A percentile compares a stretch with the other conserved stretches of the same genome.
These are phyloP conservation scores for Trichocladium antarcticum DNA, from an alignment of 495 filamentous ascomycete genomes.

Conservation along the genomic window DNA sequence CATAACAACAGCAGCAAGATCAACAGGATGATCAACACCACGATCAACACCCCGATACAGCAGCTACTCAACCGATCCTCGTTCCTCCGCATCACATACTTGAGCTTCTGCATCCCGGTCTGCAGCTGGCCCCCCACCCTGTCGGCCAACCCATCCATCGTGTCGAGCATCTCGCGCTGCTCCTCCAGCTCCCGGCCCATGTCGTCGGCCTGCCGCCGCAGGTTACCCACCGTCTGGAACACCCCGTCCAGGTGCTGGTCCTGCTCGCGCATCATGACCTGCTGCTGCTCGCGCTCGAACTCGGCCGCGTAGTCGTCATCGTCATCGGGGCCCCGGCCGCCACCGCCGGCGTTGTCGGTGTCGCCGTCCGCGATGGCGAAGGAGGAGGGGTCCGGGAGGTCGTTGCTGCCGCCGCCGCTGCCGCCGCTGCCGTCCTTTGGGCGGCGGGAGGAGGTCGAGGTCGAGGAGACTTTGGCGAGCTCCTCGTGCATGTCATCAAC, in stretches of 20 bases:
- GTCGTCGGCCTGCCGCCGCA: constrained; percentile 78
- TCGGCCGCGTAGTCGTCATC: constrained; percentile 63
- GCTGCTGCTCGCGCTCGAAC: constrained; percentile 85
- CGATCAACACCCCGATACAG: constrained; percentile 77
- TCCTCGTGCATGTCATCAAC: constrained; percentile 82
- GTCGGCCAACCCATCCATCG: constrained; percentile 71
- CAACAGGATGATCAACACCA: constrained; percentile 73
- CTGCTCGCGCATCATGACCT: constrained; percentile 88
- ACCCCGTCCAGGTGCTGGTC: constrained; percentile 88
- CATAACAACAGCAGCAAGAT: constrained; percentile 53
- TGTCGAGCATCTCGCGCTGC: constrained; percentile 69
- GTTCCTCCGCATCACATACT: constrained; percentile 76
- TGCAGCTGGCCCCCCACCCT: constrained; percentile 76
- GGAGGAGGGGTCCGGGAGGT: constrained; percentile 59
- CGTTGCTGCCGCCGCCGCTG: constrained; percentile 25
- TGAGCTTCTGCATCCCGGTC: constrained; percentile 75
- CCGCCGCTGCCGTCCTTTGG: constrained; percentile 1
- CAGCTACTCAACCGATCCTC: constrained; percentile 87
- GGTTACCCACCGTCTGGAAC: constrained; percentile 79
- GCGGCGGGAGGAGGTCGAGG: background rate
- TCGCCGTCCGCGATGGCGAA: constrained; percentile 44
- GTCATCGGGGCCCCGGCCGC: constrained; percentile 40
- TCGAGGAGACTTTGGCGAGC: constrained; percentile 39
- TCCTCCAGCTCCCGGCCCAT: constrained; percentile 96
- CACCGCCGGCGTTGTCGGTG: constrained; percentile 22